These are phyloP conservation scores for Phytophthora macrochlamydospora DNA, from an alignment of 352 stramenopile species.

Conservation along the genomic window DNA sequence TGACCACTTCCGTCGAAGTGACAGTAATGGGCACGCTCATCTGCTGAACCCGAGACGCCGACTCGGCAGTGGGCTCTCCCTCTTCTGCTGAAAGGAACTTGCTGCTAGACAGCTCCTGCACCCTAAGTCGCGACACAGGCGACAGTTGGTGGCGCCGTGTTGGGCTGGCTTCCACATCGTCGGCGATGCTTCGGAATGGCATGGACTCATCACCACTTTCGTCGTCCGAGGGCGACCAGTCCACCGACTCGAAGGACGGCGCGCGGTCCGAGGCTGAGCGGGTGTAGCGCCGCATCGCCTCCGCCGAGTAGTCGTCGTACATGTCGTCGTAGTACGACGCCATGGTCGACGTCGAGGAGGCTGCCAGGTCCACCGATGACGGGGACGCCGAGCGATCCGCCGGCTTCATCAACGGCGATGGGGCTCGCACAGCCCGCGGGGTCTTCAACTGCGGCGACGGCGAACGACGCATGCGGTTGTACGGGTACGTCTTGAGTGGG, in stretches of 20 bases:
- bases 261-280: constrained; percentile 41
- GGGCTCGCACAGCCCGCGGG: constrained; percentile 18
- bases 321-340: constrained; percentile 72
- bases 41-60: constrained; percentile 21
- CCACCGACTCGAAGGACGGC: constrained; percentile 51
- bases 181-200: constrained; percentile 36
- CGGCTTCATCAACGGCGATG: constrained; percentile 46
- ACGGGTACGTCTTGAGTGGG: constrained; percentile 28
- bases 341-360: constrained; percentile 73
- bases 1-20: constrained; percentile 57
- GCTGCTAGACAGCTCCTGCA: constrained; percentile 27
- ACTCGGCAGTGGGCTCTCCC: constrained; percentile 22
- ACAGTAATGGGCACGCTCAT: constrained; percentile 5
- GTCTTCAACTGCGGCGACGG: constrained; percentile 31
- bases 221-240: constrained; percentile 51
- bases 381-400: constrained; percentile 30
- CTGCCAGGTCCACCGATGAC: constrained; percentile 54
- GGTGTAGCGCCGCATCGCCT: constrained; percentile 34
- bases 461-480: constrained; percentile 22
- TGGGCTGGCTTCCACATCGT: constrained; percentile 19
- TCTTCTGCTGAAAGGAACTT: constrained; percentile 37
- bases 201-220: constrained; percentile 34
- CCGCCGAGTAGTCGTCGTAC: constrained; percentile 51
- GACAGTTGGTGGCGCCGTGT: constrained; percentile 10
- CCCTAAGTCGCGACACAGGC: constrained; percentile 24